Conservation (phyloP, 176 grass and related monocot species). For the Carex parvula region DNA sequence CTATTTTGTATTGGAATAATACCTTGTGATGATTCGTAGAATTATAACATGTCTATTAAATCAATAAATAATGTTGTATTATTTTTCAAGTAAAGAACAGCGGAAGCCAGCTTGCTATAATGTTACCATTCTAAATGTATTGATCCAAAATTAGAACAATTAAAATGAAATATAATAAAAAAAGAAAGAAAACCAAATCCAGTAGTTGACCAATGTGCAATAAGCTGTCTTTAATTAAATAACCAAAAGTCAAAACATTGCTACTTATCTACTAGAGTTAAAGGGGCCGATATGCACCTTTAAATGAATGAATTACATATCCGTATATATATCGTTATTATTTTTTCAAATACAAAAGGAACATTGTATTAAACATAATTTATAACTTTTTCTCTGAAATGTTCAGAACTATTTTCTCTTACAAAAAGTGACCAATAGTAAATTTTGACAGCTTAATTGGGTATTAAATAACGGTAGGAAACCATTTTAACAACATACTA, state of each 20-base stretch:
- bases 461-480: neutral
- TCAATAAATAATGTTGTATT: neutral
- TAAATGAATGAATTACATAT: too few species aligned
- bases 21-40: neutral
- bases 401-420: too few species aligned
- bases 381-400: neutral
- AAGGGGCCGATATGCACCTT: too few species aligned
- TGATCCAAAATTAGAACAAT: neutral
- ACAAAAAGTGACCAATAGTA: neutral
- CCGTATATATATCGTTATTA: too few species aligned
- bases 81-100: neutral
- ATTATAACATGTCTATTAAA: neutral
- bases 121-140: neutral
- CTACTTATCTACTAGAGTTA: too few species aligned
- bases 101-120: neutral
- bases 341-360: too few species aligned
- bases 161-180: neutral
- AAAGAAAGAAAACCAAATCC: neutral
- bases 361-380: neutral
- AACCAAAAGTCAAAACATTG: too few species aligned
- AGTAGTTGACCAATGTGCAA: neutral
- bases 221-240: neutral
- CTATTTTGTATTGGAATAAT: conserved; percentile 2
- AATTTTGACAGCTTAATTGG: neutral
- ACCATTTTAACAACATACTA: too few species aligned